Conservation (phyloP, 805 yeast species). For the Kluyveromyces dobzhanskii region DNA sequence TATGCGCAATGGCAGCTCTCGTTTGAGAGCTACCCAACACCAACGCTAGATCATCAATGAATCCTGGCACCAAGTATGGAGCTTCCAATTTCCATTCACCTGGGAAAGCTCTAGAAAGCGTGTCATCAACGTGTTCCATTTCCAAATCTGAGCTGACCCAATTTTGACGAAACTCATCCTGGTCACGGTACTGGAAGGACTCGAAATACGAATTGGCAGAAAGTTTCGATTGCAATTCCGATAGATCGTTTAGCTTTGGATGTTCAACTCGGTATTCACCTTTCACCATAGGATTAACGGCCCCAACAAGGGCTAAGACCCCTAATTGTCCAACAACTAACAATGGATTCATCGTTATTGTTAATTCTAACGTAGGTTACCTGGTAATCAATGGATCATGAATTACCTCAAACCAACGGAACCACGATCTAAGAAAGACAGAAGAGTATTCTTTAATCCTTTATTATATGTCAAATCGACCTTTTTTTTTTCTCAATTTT, state of each 20-base stretch:
- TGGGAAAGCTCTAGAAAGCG: slow-evolving; percentile 37
- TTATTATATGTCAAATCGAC: no score
- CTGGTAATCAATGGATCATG: no score
- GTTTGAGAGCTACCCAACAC: slow-evolving; percentile 70
- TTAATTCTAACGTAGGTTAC: no score
- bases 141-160: slow-evolving; percentile 54
- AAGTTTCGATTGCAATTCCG: slow-evolving; percentile 29
- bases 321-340: neutral
- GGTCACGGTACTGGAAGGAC: slow-evolving; percentile 43
- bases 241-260: slow-evolving; percentile 30
- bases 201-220: slow-evolving; percentile 49
- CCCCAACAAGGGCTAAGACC: neutral
- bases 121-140: slow-evolving; percentile 24
- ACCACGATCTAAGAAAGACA: no score
- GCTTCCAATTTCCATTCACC: slow-evolving; percentile 64
- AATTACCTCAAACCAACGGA: no score
- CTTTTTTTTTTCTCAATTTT: no score
- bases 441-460: no score
- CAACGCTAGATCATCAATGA: slow-evolving; percentile 61
- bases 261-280: slow-evolving; percentile 13
- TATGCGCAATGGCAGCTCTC: slow-evolving; percentile 71
- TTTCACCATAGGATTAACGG: slow-evolving; percentile 2
- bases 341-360: neutral
- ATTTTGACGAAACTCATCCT: slow-evolving; percentile 30
- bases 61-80: slow-evolving; percentile 48